phyloP scores from a whole-genome alignment of 2,329 filamentous ascomycete genomes.

The Hypoxylon sp. region DNA sequence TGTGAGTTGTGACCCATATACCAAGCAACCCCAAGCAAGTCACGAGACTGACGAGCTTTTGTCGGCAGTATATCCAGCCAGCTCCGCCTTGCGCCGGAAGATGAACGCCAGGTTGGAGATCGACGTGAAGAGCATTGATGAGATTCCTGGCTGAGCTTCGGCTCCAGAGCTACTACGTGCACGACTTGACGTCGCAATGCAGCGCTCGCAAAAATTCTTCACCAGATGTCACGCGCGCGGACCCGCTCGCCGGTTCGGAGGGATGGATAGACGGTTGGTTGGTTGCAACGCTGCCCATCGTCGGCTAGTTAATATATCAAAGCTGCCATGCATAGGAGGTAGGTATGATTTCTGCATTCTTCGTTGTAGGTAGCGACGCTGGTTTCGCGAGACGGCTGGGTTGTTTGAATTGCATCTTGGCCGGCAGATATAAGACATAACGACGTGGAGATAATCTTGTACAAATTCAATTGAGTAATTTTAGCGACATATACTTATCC shows the following conservation, averaged over 20 bases:
- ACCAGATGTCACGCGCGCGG: not conserved
- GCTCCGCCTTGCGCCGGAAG: constrained; percentile 14
- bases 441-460: not conserved
- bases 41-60: constrained; percentile 3
- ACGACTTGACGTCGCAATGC: constrained; percentile 3
- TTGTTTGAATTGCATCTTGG: constrained; percentile 7
- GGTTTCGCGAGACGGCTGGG: constrained; percentile 1
- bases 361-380: too few relatives aligned
- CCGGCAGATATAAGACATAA: constrained; percentile 4
- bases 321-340: not conserved
- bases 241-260: constrained; percentile 2
- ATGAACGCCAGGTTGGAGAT: constrained; percentile 24
- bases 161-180: not conserved
- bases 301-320: constrained; percentile 5
- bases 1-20: constrained; percentile 7
- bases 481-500: not conserved
- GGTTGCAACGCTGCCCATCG: constrained; percentile 4
- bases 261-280: constrained; percentile 3
- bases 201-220: not conserved
- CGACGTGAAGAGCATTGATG: constrained; percentile 11
- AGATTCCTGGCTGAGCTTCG: constrained; percentile 9
- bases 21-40: not conserved
- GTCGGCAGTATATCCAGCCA: constrained; percentile 21
- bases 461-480: constrained; percentile 9
- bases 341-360: not conserved